These are phyloP conservation scores for Acrasis kona DNA, from an alignment of 78 protist genomes.

Conservation along the genomic window DNA sequence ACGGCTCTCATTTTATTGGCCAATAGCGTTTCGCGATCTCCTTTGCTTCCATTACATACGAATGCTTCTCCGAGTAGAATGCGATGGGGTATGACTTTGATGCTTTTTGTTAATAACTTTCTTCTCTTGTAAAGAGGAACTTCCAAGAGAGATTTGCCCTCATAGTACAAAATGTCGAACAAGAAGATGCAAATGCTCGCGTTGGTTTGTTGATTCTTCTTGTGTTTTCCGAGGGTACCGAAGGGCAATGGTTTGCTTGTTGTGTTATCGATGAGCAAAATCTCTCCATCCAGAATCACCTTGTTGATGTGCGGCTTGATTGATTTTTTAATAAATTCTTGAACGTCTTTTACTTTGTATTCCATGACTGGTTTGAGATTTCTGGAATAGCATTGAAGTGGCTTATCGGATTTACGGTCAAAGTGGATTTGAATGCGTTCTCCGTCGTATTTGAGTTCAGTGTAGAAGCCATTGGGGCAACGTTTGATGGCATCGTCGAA, in stretches of 20 bases:
- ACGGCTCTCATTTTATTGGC: neutral
- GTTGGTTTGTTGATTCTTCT: slow-evolving; percentile 40
- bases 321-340: neutral
- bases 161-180: slow-evolving; percentile 66
- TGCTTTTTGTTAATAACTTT: slow-evolving; percentile 27
- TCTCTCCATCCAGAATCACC: slow-evolving; percentile 64
- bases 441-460: slow-evolving; percentile 82
- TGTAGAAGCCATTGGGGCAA: slow-evolving; percentile 35
- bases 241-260: slow-evolving; percentile 57
- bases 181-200: slow-evolving; percentile 56
- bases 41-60: neutral
- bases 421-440: slow-evolving; percentile 83
- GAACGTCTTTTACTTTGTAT: slow-evolving; percentile 35
- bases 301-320: neutral
- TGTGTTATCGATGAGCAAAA: slow-evolving; percentile 44
- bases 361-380: slow-evolving; percentile 48
- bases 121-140: slow-evolving; percentile 51
- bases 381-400: slow-evolving; percentile 48
- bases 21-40: slow-evolving; percentile 2
- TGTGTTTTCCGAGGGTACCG: slow-evolving; percentile 71
- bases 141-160: slow-evolving; percentile 54
- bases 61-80: neutral
- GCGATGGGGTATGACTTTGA: slow-evolving; percentile 17
- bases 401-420: slow-evolving; percentile 49
- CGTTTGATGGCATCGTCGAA: slow-evolving; percentile 25